Percentiles rank a stretch among this genome's conserved stretches.
phyloP scores from a whole-genome alignment of 345 rosid genomes.

The Aquilaria sinensis region DNA sequence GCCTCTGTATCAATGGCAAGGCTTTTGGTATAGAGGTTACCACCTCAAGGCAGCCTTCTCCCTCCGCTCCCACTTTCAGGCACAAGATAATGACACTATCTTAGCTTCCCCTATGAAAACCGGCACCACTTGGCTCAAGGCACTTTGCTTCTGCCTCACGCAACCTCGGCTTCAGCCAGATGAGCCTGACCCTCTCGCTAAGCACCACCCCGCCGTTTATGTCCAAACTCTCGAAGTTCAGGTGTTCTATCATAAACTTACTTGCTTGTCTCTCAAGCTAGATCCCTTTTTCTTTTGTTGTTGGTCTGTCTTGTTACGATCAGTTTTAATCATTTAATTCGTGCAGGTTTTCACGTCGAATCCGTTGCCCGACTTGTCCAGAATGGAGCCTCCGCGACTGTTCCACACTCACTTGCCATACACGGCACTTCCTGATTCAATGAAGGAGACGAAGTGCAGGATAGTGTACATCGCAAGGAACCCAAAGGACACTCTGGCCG shows the following conservation, averaged over 20 bases:
- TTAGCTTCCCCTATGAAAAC: conserved; percentile 32
- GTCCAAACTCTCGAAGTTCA: conserved; percentile 19
- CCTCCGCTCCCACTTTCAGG: conserved; percentile 13
- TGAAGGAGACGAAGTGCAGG: conserved; percentile 19
- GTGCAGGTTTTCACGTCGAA: conserved; percentile 6
- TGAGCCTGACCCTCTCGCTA: conserved; percentile 5
- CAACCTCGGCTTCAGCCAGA: not conserved
- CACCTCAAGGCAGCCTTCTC: conserved; percentile 13
- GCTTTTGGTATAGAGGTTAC: conserved; percentile 17
- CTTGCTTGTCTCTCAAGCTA: too few species aligned
- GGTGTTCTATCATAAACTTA: not conserved
- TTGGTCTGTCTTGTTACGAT: too few species aligned
- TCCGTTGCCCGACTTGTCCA: conserved; percentile 10
- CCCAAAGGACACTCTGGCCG: conserved; percentile 27
- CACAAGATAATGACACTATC: conserved; percentile 18
- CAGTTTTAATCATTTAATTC: too few species aligned
- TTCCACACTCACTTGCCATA: conserved; percentile 31
- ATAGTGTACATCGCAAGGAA: conserved; percentile 27
- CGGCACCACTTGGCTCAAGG: conserved; percentile 37
- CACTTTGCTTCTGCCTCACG: conserved; percentile 22
- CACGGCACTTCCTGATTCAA: conserved; percentile 19
- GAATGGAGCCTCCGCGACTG: conserved; percentile 14
- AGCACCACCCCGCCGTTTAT: conserved; percentile 16
- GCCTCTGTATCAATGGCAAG: conserved; percentile 15
- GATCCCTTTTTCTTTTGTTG: too few species aligned